phyloP scores from a whole-genome alignment of 305 asterid genomes.

The Fraxinus sp. region DNA sequence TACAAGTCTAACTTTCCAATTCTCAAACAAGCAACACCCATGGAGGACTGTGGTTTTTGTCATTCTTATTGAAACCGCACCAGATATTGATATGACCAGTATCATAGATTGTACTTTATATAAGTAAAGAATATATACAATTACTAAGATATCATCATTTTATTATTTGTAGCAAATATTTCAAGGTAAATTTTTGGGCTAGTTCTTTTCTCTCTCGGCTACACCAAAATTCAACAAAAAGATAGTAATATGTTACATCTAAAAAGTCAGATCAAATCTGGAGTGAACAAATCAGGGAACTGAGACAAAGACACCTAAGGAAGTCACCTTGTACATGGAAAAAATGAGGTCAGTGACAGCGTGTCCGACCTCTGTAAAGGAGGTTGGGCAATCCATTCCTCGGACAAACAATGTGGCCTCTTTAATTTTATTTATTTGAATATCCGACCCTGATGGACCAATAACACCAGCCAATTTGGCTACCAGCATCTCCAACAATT shows the following conservation, averaged over 20 bases:
- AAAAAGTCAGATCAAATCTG: not conserved
- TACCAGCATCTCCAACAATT: not conserved
- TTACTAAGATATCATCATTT: not conserved
- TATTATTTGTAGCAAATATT: not conserved
- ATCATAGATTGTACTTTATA: not conserved
- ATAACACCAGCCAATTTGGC: not conserved
- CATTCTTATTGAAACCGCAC: not conserved
- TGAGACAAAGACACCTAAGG: not conserved
- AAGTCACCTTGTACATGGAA: not conserved
- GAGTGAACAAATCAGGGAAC: not conserved
- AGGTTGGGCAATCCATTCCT: not conserved
- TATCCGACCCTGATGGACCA: not conserved
- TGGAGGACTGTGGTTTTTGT: not conserved
- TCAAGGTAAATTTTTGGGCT: not conserved
- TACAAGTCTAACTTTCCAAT: not conserved
- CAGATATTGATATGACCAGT: not conserved
- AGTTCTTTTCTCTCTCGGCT: not conserved
- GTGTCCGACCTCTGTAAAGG: not conserved
- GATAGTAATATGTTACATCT: not conserved
- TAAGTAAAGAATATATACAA: not conserved
- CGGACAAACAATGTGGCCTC: not conserved
- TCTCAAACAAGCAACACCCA: not conserved
- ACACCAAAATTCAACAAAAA: not conserved
- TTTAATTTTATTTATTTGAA: not conserved
- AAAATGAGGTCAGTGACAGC: not conserved